Conservation (phyloP, 2,329 filamentous ascomycete genomes). For the Cladophialophora carrionii region DNA sequence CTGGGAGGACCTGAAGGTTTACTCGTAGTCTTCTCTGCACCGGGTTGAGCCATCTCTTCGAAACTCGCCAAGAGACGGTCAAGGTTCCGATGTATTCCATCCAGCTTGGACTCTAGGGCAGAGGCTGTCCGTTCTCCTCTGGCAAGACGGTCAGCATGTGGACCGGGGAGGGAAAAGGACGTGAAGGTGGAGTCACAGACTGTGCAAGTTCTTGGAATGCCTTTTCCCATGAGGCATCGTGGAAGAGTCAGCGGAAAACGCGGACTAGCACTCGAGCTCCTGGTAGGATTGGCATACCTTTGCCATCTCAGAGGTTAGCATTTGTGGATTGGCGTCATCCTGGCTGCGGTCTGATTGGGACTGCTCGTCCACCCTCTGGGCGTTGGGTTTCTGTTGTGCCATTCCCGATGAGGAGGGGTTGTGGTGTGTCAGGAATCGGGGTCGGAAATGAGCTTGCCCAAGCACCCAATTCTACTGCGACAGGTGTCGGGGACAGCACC, state of each 20-base stretch:
- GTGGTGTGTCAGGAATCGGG: not conserved
- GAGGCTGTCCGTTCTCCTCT: slow-evolving; percentile 61
- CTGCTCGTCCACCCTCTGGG: slow-evolving; percentile 20
- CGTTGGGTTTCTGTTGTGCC: slow-evolving; percentile 24
- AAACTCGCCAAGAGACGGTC: slow-evolving; percentile 56
- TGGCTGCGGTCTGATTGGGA: slow-evolving; percentile 18
- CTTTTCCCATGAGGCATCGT: slow-evolving; percentile 30
- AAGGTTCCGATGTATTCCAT: slow-evolving; percentile 59
- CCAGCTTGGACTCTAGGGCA: slow-evolving; percentile 59
- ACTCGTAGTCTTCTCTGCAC: slow-evolving; percentile 36
- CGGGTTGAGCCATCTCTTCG: slow-evolving; percentile 41
- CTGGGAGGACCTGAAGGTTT: slow-evolving; percentile 28
- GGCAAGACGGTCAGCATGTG: slow-evolving; percentile 19
- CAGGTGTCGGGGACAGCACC: slow-evolving; percentile 3
- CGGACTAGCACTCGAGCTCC: not conserved
- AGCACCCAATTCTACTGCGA: not conserved
- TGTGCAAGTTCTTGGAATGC: slow-evolving; percentile 43
- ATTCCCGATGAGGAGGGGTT: slow-evolving; percentile 8
- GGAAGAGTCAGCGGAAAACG: slow-evolving; percentile 16
- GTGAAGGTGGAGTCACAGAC: slow-evolving; percentile 28
- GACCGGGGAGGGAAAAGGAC: not conserved
- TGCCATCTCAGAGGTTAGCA: slow-evolving; percentile 36
- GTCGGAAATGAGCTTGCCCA: not conserved
- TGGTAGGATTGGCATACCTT: slow-evolving; percentile 30
- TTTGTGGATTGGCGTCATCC: slow-evolving; percentile 25